Conservation (phyloP, 129 eudicot genomes). For the Saposhnikovia divaricata region DNA sequence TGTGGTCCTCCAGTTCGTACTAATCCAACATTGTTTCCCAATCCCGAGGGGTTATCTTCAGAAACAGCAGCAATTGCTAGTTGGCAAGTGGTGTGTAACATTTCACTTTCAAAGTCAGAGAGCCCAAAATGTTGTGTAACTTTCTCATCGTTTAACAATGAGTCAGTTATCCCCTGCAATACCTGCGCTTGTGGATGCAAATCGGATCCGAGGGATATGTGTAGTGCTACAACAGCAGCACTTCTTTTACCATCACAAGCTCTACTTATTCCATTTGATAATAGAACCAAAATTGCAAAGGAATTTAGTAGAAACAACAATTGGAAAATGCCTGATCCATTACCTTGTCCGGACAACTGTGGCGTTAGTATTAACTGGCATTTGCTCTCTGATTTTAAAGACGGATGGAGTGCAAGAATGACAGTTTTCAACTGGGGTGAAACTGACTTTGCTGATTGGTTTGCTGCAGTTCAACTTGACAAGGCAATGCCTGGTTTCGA, state of each 20-base stretch:
- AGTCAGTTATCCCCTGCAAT: conserved; percentile 51
- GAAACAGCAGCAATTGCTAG: conserved; percentile 45
- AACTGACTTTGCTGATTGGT: conserved; percentile 50
- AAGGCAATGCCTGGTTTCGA: conserved; percentile 45
- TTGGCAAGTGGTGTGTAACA: conserved; percentile 64
- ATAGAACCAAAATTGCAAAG: conserved; percentile 27
- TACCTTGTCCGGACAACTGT: conserved; percentile 68
- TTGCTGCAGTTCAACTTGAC: conserved; percentile 36
- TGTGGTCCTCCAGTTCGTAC: conserved; percentile 56
- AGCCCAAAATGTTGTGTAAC: conserved; percentile 64
- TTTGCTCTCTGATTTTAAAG: conserved; percentile 40
- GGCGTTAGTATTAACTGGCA: conserved; percentile 77
- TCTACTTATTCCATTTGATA: conserved; percentile 53
- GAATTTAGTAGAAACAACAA: conserved; percentile 17
- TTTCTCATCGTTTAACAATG: conserved; percentile 49
- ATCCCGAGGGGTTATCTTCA: conserved; percentile 39
- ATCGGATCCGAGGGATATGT: conserved; percentile 16
- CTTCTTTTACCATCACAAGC: conserved; percentile 49
- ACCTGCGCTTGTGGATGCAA: conserved; percentile 75
- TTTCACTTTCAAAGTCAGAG: conserved; percentile 18
- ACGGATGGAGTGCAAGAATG: conserved; percentile 69
- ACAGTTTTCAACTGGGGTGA: conserved; percentile 70
- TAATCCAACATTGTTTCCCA: conserved; percentile 39
- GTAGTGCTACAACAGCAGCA: conserved; percentile 38
- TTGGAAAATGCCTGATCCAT: conserved; percentile 30